Evolutionary conservation across 116 monocot species (phyloP), one percentile per base, ranked within the genome.

Genomic region (Posidonia oceanica): DNA sequence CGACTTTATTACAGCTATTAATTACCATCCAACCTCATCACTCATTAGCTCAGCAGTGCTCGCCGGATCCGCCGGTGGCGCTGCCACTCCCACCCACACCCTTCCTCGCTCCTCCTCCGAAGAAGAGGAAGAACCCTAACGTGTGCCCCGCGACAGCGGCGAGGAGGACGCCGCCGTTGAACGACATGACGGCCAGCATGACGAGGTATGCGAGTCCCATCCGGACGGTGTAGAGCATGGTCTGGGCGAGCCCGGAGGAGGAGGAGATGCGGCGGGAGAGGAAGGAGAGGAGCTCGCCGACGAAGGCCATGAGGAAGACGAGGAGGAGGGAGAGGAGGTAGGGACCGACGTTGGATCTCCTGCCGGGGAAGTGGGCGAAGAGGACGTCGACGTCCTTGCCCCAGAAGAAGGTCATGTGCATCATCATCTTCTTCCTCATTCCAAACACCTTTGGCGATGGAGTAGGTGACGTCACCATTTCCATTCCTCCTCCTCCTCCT

Each of bases 111-210:
- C 48, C 48, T 12, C 12, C 12, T 2, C 48, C 48, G 3, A 0
- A 56, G 64, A 76, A 76, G 18, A 81, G 22, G 54, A 80, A 63
- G 69, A 82, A 88, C 5, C 87, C 87, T 6, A 73, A 52, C 15
- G 62, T 74, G 55, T 84, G 87, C 12, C 87, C 87, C 3, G 40
- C 36, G 17, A 88, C 55, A 29, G 72, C 78, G n/a, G 58, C 81
- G 13, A 82, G 38, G 29, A 87, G 66, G 5, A 84, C 74, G 11
- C 84, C 81, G 16, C 67, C 84, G 63, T 87, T 87, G 69, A 84
- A 88, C 29, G 87, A 88, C 87, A 88, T 88, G 71, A 83, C 74
- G 38, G 87, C 84, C 38, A 88, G 74, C 87, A 88, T 88, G n/a
- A 84, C 72, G 16, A 80, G 17, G 69, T 83, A 86, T 22, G 77